Evolutionary conservation across 208 protist species (phyloP).

Genomic region (Trypanosomatidae sp.): DNA sequence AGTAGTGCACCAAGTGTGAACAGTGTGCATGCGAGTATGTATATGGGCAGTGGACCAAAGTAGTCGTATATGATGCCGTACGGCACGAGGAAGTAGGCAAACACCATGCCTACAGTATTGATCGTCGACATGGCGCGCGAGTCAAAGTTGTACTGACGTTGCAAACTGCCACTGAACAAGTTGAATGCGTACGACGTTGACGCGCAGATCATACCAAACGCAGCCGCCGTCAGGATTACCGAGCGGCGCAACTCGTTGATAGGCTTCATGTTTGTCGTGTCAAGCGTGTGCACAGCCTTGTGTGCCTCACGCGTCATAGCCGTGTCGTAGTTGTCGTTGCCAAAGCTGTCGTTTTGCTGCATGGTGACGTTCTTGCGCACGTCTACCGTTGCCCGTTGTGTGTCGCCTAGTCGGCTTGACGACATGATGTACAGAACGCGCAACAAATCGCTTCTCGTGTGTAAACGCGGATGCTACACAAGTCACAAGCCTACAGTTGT

Average conservation of each 20-base stretch:
- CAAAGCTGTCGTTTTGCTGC: too few species aligned
- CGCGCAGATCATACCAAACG: slow-evolving; percentile 22
- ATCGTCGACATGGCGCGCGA: slow-evolving; percentile 39
- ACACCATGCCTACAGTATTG: slow-evolving; percentile 23
- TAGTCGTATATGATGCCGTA: slow-evolving; percentile 39
- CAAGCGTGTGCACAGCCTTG: slow-evolving; percentile 5
- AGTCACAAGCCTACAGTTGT: too few species aligned
- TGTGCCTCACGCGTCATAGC: neutral
- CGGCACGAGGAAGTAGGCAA: slow-evolving; percentile 20
- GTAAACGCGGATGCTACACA: too few species aligned
- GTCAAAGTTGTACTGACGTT: slow-evolving; percentile 16
- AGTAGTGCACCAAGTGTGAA: slow-evolving; percentile 19
- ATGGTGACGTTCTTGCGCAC: too few species aligned
- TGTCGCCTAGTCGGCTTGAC: too few species aligned
- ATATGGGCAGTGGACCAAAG: slow-evolving; percentile 26
- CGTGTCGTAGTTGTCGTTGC: too few species aligned
- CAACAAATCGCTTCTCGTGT: too few species aligned
- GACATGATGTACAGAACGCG: too few species aligned
- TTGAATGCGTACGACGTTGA: slow-evolving; percentile 47
- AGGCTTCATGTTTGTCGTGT: slow-evolving; percentile 7
- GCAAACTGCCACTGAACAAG: slow-evolving; percentile 24
- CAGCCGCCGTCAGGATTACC: slow-evolving; percentile 12
- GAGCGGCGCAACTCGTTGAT: slow-evolving; percentile 27
- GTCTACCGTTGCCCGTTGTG: too few species aligned
- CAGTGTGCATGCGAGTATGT: slow-evolving; percentile 8